A percentile compares a stretch with the other conserved stretches of the same genome.
Conservation (phyloP, 1,284 basidiomycete species). For the Tetrapyrgos nigripes region DNA sequence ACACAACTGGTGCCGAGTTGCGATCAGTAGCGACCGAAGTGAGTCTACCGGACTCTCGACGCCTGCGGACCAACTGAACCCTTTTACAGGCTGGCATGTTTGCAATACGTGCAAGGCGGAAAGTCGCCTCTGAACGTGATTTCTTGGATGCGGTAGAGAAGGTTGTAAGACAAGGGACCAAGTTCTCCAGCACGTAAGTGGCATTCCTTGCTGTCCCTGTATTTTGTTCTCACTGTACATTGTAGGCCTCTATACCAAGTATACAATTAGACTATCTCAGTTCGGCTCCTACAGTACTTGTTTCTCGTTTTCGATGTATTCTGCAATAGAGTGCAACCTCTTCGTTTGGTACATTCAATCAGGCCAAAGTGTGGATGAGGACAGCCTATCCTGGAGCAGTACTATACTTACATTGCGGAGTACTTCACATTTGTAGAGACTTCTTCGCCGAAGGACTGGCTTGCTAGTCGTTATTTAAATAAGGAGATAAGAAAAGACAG, state of each 20-base stretch:
- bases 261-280: conserved; percentile 64
- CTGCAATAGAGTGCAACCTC: no score
- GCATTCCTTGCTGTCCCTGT: background rate
- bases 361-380: no score
- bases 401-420: no score
- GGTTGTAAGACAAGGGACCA: conserved; percentile 96
- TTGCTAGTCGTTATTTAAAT: no score
- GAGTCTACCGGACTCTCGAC: conserved; percentile 25
- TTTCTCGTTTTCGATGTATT: no score
- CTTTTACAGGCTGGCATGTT: conserved; percentile 96
- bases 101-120: conserved; percentile 95
- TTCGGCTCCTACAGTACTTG: no score
- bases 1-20: conserved; percentile 97
- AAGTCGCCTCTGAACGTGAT: conserved; percentile 97
- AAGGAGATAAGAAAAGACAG: no score
- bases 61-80: background rate
- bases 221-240: background rate
- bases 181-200: conserved; percentile 88
- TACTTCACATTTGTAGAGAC: no score
- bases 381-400: no score
- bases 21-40: conserved; percentile 97
- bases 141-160: conserved; percentile 99
- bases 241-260: conserved; percentile 73
- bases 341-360: no score
- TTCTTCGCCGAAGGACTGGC: no score